Conservation (phyloP, 2,329 filamentous ascomycete species). For the Colletotrichum abscissum region DNA sequence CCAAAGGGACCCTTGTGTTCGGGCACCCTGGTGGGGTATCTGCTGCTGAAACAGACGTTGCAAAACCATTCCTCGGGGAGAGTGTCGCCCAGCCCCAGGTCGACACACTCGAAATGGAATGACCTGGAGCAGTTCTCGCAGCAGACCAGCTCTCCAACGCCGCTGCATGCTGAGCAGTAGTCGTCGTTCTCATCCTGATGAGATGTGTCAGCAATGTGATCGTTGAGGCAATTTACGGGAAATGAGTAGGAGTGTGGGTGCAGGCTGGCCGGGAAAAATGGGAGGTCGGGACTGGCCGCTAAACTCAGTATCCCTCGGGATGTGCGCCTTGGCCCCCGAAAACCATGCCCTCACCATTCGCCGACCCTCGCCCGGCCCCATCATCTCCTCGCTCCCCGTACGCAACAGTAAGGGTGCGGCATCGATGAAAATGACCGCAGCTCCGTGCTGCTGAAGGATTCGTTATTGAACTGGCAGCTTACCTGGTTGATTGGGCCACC, state of each 20-base stretch:
- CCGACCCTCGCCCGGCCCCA: neutral
- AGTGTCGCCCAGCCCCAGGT: conserved; percentile 78
- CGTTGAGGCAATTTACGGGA: conserved; percentile 36
- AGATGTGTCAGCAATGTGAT: conserved; percentile 46
- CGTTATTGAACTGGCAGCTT: conserved; percentile 43
- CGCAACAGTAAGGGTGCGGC: neutral
- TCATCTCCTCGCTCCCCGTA: neutral
- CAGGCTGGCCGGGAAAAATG: conserved; percentile 44
- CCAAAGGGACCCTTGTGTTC: conserved; percentile 68
- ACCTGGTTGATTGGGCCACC: conserved; percentile 66
- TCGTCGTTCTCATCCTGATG: conserved; percentile 83
- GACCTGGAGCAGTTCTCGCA: conserved; percentile 93
- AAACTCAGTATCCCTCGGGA: conserved; percentile 34
- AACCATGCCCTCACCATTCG: conserved; percentile 6
- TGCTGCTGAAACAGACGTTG: conserved; percentile 71
- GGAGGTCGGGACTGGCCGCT: conserved; percentile 36
- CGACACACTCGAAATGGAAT: conserved; percentile 90
- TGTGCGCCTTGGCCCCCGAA: conserved; percentile 23
- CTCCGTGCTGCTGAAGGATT: conserved; percentile 1
- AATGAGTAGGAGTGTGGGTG: conserved; percentile 12
- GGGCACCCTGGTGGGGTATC: conserved; percentile 57
- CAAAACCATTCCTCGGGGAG: conserved; percentile 88
- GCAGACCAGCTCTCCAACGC: conserved; percentile 86
- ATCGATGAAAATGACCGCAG: neutral
- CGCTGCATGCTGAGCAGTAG: conserved; percentile 87